Evolutionary conservation across 2,329 filamentous ascomycete genomes (phyloP), one percentile per base, ranked within the genome.

Genomic region (Neonectria sp.): DNA sequence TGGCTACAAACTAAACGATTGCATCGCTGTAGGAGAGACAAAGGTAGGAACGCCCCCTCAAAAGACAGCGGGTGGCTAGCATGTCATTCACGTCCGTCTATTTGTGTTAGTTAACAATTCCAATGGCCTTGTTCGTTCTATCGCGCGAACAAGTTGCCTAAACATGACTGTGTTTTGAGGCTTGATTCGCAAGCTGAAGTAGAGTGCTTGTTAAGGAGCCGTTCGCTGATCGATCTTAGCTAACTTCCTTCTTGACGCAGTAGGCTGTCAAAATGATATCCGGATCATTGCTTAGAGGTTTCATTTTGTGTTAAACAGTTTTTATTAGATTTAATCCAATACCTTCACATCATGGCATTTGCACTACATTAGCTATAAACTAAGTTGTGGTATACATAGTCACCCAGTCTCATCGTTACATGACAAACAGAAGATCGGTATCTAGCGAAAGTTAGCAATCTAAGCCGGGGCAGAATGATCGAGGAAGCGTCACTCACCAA

Each of bases 351-450:
- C 51, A 46, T 48, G 52, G 9, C 35, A 37, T 57, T 31, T 35
- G 49, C 17, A 33, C 4, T 21, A 25, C 49, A 25, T 55, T 49
- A 3, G 15, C 29, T 25, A 37, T 21, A 55, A 40, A 52, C 45
- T 24, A 3, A 27, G 45, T 24, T 15, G 25, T 48, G 24, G 17
- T 15, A 55, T 43, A 55, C 17, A 33, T 37, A 17, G 24, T 21
- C 48, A 15, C 48, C 15, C n/a, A 46, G 51, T 27, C 49, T 57
- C 31, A 17, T 33, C 55, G 24, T 71, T 72, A 92, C 90, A 92
- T 92, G 68, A 92, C 89, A 78, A 92, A 92, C 61, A 91, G 82
- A 59, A 92, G 79, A 76, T 92, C 86, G 68, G 88, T 90, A 78
- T 92, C 90, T 92, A 64, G 6, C 13, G 29, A 8, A 40, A 12